A percentile compares a stretch with the other conserved stretches of the same genome.
These are phyloP conservation scores for Cystoisospora suis DNA, from an alignment of 169 alveolate species.

Conservation along the genomic window DNA sequence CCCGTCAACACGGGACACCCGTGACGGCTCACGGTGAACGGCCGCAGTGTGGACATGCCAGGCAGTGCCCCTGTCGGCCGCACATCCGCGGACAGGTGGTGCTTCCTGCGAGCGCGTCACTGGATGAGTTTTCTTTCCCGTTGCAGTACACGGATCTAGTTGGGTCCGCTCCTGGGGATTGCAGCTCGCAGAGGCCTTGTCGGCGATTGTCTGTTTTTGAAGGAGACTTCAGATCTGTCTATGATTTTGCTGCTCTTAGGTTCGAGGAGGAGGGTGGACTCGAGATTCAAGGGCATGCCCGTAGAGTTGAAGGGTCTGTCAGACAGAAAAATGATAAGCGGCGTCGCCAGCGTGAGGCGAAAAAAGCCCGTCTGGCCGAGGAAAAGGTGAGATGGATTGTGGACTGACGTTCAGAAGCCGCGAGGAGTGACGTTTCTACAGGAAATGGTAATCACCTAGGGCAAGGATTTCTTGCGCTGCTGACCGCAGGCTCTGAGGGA, in stretches of 20 bases:
- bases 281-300: constrained; percentile 67
- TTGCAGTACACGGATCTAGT: not conserved
- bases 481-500: constrained; percentile 32
- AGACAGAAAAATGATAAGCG: constrained; percentile 77
- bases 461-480: not conserved
- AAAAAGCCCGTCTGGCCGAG: constrained; percentile 79
- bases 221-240: not conserved
- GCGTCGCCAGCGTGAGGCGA: constrained; percentile 76
- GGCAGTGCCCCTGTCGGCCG: no score
- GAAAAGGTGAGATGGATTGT: constrained; percentile 68
- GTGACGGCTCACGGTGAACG: no score
- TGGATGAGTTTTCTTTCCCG: not conserved
- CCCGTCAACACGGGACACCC: no score
- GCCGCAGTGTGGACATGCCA: no score
- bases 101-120: no score
- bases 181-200: not conserved
- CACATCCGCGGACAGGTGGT: no score
- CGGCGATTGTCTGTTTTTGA: not conserved
- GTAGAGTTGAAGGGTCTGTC: constrained; percentile 62
- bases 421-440: not conserved
- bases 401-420: no score
- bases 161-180: not conserved
- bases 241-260: not conserved
- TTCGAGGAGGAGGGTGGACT: constrained; percentile 62
- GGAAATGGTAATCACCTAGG: not conserved